Base-by-base conservation (phyloP, 345 rosid genomes). In the Fremontodendron californicum region DNA sequence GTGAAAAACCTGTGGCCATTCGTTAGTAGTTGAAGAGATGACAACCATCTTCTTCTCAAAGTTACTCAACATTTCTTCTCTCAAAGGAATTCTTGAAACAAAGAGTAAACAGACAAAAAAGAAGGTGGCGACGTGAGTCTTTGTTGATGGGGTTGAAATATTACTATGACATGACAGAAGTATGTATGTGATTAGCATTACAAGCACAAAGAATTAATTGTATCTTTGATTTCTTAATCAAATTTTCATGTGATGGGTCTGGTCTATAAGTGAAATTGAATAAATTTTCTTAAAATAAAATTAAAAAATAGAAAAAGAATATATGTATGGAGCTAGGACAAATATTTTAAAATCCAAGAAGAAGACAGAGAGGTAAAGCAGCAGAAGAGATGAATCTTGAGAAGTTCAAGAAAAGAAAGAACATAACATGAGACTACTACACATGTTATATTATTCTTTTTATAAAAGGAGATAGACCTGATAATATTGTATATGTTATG, bases 31-130 rank as follows among this genome's bases (percentile, higher is more conserved):
- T 85, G 96, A 84, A 81, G 85, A 84, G 87, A 87, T 81, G 83
- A 86, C 77, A 82, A 83, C 79, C 85, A 84, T 85, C 83, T 84
- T n/a, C n/a, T n/a, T 87, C 86, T 89, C 91, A 77, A 79, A 85
- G 88, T 83, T 84, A 66, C 89, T 82, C 82, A 82, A 77, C 90
- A 90, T 90, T 86, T 87, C 79, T 81, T 77, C 81, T 78, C 66
- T 74, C 81, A 80, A 77, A 73, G 82, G 90, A 87, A 85, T 89
- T 84, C 77, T 83, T 80, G 85, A 90, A 85, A 87, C 98, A 84
- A 85, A 81, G 88, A 84, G 89, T 79, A 84, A 87, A 81, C 81
- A 81, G 91, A 90, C 96, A 88, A 89, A 81, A n/a, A 79, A 86
- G 88, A 86, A 86, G 91, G 89, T 90, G 88, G 88, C 87, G 85